A percentile compares a stretch with the other conserved stretches of the same genome.
Evolutionary conservation across 306 rosid genomes (phyloP).

Genomic region (Styphnolobium japonicum): DNA sequence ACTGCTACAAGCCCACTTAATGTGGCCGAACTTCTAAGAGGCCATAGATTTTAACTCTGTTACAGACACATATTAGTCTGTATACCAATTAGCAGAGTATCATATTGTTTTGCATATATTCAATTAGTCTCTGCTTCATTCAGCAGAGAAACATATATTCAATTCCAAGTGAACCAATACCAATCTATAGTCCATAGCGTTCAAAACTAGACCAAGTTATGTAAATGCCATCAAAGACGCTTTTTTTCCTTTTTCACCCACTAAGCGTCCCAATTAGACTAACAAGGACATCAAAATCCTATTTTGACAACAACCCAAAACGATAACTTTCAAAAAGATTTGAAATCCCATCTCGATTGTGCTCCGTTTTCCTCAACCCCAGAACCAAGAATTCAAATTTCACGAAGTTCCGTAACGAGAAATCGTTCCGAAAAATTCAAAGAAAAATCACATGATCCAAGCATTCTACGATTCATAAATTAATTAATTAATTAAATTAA

Average conservation of each 20-base stretch:
- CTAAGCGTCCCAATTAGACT: background rate
- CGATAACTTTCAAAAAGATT: background rate
- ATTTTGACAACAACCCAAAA: background rate
- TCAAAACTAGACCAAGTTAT: background rate
- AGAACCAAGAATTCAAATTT: background rate
- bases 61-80: background rate
- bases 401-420: background rate
- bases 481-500: background rate
- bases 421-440: background rate
- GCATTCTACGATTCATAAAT: background rate
- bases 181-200: background rate
- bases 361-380: background rate
- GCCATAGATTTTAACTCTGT: background rate
- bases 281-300: conserved; percentile 17
- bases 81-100: background rate
- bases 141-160: background rate
- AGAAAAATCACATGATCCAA: background rate
- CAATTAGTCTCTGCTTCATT: no score
- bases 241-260: background rate
- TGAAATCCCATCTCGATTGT: background rate
- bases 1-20: conserved; percentile 7
- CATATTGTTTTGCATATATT: background rate
- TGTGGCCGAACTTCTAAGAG: background rate
- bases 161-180: background rate
- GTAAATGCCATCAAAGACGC: background rate